Percentiles rank a stretch among this genome's conserved stretches.
These are phyloP conservation scores for Apiospora malaysiana DNA, from an alignment of 2,329 filamentous ascomycete species.

Conservation along the genomic window DNA sequence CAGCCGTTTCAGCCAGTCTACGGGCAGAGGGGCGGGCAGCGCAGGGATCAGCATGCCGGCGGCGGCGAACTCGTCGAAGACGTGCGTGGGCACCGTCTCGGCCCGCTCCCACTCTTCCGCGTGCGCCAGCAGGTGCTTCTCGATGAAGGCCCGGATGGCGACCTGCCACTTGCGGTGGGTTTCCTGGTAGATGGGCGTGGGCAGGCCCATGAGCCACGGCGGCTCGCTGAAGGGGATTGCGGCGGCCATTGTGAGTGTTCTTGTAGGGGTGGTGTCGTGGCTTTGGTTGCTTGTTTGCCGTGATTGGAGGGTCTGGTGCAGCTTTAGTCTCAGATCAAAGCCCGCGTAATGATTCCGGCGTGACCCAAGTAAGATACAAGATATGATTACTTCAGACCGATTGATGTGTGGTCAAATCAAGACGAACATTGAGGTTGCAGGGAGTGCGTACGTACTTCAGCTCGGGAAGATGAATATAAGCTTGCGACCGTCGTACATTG, in stretches of 20 bases:
- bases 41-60: constrained; percentile 74
- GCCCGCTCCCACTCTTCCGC: constrained; percentile 74
- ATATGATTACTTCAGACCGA: not conserved
- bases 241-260: constrained; percentile 4
- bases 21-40: constrained; percentile 71
- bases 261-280: not conserved
- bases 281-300: not conserved
- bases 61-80: constrained; percentile 68
- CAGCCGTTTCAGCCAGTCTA: constrained; percentile 68
- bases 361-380: not conserved
- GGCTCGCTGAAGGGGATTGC: constrained; percentile 75
- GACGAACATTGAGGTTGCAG: not conserved
- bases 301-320: not conserved
- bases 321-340: not conserved
- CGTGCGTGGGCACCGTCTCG: constrained; percentile 66
- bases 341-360: not conserved
- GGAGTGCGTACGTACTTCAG: not conserved
- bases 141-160: constrained; percentile 69
- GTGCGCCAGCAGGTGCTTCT: constrained; percentile 65
- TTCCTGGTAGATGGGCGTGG: constrained; percentile 73
- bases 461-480: not conserved
- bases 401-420: not conserved
- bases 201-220: constrained; percentile 71
- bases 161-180: constrained; percentile 72
- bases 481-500: not conserved